Conservation (phyloP, 306 rosid species). For the Gastrolobium bilobum region DNA sequence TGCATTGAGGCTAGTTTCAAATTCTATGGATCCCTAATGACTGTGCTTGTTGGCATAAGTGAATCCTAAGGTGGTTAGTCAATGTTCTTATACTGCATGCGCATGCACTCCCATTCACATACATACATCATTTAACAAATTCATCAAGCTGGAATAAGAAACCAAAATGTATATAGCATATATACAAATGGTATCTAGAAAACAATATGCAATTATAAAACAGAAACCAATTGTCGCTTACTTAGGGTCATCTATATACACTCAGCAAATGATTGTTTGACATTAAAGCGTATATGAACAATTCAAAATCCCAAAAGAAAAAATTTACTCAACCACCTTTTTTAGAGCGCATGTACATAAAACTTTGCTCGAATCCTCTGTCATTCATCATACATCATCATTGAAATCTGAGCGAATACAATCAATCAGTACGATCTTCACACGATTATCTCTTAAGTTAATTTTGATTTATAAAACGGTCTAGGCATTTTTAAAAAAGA, state of each 20-base stretch:
- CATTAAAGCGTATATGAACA: conserved; percentile 44
- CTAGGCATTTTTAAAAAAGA: conserved; percentile 40
- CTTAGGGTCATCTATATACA: conserved; percentile 4
- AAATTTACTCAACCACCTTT: conserved; percentile 70
- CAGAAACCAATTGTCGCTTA: conserved; percentile 7
- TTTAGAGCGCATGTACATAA: conserved; percentile 67
- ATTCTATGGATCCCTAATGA: conserved; percentile 1
- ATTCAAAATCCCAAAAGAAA: conserved; percentile 52
- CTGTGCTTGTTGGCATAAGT: not conserved
- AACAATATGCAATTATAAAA: conserved; percentile 19
- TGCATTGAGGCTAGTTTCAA: not conserved
- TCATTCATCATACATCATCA: conserved; percentile 97
- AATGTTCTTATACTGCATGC: conserved; percentile 2
- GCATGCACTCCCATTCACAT: conserved; percentile 7
- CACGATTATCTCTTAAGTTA: conserved; percentile 52
- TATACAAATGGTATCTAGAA: conserved; percentile 32
- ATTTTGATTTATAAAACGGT: conserved; percentile 45
- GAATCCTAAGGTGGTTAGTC: not conserved
- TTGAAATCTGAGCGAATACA: conserved; percentile 92
- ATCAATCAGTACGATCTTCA: conserved; percentile 73
- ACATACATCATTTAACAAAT: conserved; percentile 6
- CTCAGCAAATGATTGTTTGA: conserved; percentile 43
- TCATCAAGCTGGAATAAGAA: conserved; percentile 13
- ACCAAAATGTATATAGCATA: conserved; percentile 38
- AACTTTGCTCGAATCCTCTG: conserved; percentile 76